These are phyloP conservation scores for Coniosporium apollinis DNA, from an alignment of 495 filamentous ascomycete genomes.

Conservation along the genomic window DNA sequence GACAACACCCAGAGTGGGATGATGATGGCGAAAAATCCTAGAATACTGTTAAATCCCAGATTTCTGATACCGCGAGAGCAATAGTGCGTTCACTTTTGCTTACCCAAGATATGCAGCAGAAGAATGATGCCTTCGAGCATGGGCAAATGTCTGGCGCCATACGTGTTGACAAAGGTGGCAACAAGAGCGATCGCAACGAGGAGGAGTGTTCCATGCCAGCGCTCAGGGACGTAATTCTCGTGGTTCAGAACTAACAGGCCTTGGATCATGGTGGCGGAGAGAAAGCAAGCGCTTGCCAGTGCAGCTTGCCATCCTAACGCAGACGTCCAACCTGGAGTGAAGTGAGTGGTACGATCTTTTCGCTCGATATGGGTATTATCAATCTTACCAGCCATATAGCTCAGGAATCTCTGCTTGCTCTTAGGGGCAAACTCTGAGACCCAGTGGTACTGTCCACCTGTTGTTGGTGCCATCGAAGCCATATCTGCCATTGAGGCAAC, in stretches of 20 bases:
- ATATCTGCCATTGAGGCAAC: slow-evolving; percentile 8
- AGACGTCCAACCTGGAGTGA: slow-evolving; percentile 7
- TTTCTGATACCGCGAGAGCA: slow-evolving; percentile 4
- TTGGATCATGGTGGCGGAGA: slow-evolving; percentile 25
- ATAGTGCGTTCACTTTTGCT: background rate
- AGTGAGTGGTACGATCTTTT: too few species aligned
- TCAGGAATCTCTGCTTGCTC: slow-evolving; percentile 5
- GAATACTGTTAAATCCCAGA: too few species aligned
- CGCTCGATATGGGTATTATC: too few species aligned
- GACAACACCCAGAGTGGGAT: slow-evolving; percentile 26
- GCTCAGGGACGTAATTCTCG: slow-evolving; percentile 21
- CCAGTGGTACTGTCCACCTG: slow-evolving; percentile 13
- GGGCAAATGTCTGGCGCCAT: slow-evolving; percentile 11
- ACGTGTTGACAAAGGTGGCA: slow-evolving; percentile 8
- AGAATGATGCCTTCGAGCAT: slow-evolving; percentile 12
- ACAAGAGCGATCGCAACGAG: slow-evolving; percentile 4
- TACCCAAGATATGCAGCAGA: slow-evolving; percentile 6
- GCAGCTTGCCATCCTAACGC: slow-evolving; percentile 8
- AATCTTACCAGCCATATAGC: slow-evolving; percentile 5
- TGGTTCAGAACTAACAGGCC: slow-evolving; percentile 23
- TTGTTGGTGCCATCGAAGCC: slow-evolving; percentile 10
- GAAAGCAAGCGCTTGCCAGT: slow-evolving; percentile 16
- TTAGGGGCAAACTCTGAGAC: slow-evolving; percentile 9
- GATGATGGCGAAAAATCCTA: slow-evolving; percentile 29
- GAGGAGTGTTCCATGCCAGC: slow-evolving; percentile 26